Base-by-base conservation (phyloP, 1,284 basidiomycete species). In the Kwoniella shivajii region DNA sequence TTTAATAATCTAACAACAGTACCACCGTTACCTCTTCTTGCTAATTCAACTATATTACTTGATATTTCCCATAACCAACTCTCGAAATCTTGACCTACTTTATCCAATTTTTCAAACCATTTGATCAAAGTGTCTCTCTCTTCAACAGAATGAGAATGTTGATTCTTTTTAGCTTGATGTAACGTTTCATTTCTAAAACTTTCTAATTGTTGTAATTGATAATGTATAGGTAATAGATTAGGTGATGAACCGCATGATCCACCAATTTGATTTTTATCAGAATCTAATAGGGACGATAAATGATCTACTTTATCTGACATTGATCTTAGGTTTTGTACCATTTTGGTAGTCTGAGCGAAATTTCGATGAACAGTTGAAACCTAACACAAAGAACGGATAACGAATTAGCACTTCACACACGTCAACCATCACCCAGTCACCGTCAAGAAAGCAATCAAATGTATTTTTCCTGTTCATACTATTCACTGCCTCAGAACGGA, bases 301-400 rank as follows among this genome's bases (percentile, higher is more conserved):
- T 84, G 77, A 63, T 90, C 86, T 20, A 99, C 85, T 72, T 90
- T 89, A 16, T 85, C 82, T 63, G 88, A 87, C 88, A 99, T 94
- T 58, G 88, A 88, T 33, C 91, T 82, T 31, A 99, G 84, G 72
- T 95, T 93, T 61, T 88, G 87, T 54, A 98, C 89, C 85, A 96
- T 96, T 65, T 93, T 92, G 70, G 94, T 89, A 3, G 94, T 97
- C 64, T 91, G 90, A 56, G 92, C 87, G 71, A 99, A 94, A 73
- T 96, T 94, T 13, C 94, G 84, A 74, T 99, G 95, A 1, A 98
- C 90, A 80, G 89, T 87, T 18, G 95, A 98, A 5, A 98, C 92
- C 89, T 94, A 61, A 1, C 13, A 11, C 9, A 22, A 18, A 7
- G 18, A 18, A 22, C n/a, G n/a, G n/a, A n/a, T n/a, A n/a, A n/a